phyloP scores from a whole-genome alignment of 2,329 filamentous ascomycete genomes.

The Pseudogymnoascus sp. region DNA sequence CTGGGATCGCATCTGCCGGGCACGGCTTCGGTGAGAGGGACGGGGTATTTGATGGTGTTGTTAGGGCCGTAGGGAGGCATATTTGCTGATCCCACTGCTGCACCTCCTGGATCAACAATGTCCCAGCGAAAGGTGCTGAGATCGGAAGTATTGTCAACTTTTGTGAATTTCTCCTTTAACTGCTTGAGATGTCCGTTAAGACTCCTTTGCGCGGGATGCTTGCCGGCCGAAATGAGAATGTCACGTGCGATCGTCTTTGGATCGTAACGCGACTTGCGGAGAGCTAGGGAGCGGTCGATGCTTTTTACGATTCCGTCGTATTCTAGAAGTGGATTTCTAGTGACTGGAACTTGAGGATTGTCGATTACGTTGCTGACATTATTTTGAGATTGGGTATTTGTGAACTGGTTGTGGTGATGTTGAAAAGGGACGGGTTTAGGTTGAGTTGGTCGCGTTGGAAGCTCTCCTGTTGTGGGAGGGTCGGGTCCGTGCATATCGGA shows the following conservation, averaged over 20 bases:
- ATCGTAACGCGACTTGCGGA: slow-evolving; percentile 46
- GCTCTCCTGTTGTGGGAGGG: neutral
- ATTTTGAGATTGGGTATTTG: neutral
- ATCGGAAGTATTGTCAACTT: slow-evolving; percentile 12
- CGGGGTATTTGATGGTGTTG: neutral
- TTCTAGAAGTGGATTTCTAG: slow-evolving; percentile 9
- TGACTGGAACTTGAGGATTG: neutral
- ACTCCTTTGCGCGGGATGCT: slow-evolving; percentile 49
- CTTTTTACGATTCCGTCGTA: slow-evolving; percentile 11
- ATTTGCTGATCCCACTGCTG: neutral
- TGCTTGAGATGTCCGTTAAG: slow-evolving; percentile 51
- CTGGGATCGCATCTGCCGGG: neutral
- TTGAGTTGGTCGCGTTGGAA: neutral
- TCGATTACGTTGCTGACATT: neutral
- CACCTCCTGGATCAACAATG: slow-evolving; percentile 8
- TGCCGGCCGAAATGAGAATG: slow-evolving; percentile 52
- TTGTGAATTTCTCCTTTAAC: slow-evolving; percentile 5
- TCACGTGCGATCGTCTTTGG: slow-evolving; percentile 55
- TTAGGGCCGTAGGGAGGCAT: neutral
- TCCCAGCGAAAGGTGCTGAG: slow-evolving; percentile 15
- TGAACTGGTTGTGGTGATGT: neutral
- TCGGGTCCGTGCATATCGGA: neutral
- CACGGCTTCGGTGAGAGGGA: neutral
- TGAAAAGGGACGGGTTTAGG: neutral
- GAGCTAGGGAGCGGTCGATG: slow-evolving; percentile 1